Conservation (phyloP, 352 stramenopile species). For the Phytophthora sp. region DNA sequence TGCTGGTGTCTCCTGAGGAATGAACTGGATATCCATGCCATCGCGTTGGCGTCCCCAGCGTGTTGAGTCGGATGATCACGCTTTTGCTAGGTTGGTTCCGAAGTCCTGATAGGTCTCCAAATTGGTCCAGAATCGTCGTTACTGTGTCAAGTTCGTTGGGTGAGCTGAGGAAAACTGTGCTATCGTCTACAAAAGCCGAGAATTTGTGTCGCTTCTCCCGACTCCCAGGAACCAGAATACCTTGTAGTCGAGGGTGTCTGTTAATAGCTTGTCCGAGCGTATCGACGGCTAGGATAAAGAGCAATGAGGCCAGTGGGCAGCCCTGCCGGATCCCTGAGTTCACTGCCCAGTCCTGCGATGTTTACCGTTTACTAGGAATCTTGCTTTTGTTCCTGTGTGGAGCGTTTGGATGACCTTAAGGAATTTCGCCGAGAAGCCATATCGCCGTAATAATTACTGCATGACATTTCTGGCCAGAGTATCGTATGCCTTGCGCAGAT, state of each 20-base stretch:
- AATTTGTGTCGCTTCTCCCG: not conserved
- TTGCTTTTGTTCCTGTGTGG: not conserved
- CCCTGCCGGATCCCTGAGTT: not conserved
- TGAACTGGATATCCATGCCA: not conserved
- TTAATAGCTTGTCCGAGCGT: not conserved
- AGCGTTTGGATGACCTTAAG: not conserved
- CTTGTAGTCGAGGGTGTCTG: not conserved
- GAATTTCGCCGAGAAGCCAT: not conserved
- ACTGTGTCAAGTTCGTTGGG: not conserved
- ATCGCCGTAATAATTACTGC: not conserved
- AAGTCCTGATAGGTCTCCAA: not conserved
- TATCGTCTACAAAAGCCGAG: conserved; percentile 7
- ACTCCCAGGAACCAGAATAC: not conserved
- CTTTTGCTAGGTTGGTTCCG: not conserved
- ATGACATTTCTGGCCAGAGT: not conserved
- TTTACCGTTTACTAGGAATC: not conserved
- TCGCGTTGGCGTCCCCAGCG: not conserved
- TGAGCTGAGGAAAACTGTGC: not conserved
- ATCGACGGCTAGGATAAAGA: not conserved
- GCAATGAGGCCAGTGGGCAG: not conserved
- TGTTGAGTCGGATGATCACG: not conserved
- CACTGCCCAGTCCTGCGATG: not conserved
- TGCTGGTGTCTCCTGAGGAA: not conserved
- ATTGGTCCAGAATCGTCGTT: not conserved
- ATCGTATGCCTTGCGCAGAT: not conserved